Evolutionary conservation across 805 yeast species (phyloP), one percentile per base, ranked within the genome.

Genomic region (Saccharomyces paradoxus): DNA sequence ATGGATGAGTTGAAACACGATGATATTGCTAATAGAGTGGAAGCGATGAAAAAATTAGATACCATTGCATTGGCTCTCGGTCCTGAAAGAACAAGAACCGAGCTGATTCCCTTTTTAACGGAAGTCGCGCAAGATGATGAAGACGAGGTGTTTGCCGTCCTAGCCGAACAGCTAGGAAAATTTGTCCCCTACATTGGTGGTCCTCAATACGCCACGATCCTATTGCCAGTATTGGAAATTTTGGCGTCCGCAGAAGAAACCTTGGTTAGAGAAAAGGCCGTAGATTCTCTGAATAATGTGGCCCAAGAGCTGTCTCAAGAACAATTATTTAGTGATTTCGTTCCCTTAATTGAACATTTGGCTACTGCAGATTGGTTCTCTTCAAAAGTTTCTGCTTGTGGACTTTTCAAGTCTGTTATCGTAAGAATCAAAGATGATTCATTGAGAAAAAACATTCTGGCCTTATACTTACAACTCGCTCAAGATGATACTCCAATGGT

Each of bases 1-100:
- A 90, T 94, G 89, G 99, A 95, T 70, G 99, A 95, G 72, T 80
- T 94, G 71, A 88, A 88, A 73, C 97, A 92, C 70, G 99, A 94
- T 68, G 99, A 94, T 68, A 92, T 92, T 44, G 81, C 96, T 27
- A 86, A 91, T 65, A 80, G 99, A 57, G 92, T 94, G 24, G 89
- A 85, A 60, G 98, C 98, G 48, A 91, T 94, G 96, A 87, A 87
- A 64, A 83, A 94, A 61, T 77, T 95, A 60, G 95, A 91, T 62
- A 92, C 97, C 32, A 92, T 94, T 66, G 96, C 98, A 32, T 77
- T 89, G 52, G 99, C 98, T 2, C 75, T 94, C 55, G 99, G 99
- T 8, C 91, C 94, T 6, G 96, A 89, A 69, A 81, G 98, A 66
- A 87, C 98, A 10, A 79, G 96, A 56, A 79, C 80, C 49, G 99